Percentiles rank a stretch among this genome's conserved stretches.
phyloP scores from a whole-genome alignment of 768 basidiomycete genomes.

The Daedalea quercina region DNA sequence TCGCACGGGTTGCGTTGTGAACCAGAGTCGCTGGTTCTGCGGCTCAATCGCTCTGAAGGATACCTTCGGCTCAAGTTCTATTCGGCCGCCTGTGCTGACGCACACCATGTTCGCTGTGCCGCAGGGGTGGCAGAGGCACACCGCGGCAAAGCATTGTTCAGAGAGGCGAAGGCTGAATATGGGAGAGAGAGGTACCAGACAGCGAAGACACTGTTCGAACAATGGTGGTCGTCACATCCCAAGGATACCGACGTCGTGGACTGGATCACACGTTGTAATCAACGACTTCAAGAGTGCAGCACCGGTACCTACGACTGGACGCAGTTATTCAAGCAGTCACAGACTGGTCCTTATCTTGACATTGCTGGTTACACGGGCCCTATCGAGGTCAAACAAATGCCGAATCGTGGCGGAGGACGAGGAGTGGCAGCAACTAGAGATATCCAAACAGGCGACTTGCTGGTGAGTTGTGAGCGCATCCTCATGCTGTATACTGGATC shows the following conservation, averaged over 20 bases:
- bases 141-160: constrained; percentile 19
- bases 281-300: constrained; percentile 14
- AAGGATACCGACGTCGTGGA: constrained; percentile 5
- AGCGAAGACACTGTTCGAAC: constrained; percentile 11
- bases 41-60: constrained; percentile 23
- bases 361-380: constrained; percentile 21
- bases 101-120: background rate
- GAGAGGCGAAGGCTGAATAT: constrained; percentile 21
- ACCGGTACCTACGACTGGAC: constrained; percentile 22
- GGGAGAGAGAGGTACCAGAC: constrained; percentile 12
- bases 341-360: constrained; percentile 4
- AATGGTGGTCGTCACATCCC: background rate
- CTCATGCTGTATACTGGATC: background rate
- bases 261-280: constrained; percentile 15
- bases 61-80: constrained; percentile 19
- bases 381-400: constrained; percentile 12
- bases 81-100: constrained; percentile 20
- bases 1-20: constrained; percentile 16
- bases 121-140: constrained; percentile 8
- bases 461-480: constrained; percentile 13
- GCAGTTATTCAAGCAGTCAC: constrained; percentile 12
- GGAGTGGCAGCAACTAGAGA: constrained; percentile 18
- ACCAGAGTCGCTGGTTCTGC: constrained; percentile 13
- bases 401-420: constrained; percentile 19
- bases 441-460: constrained; percentile 19